phyloP scores from a whole-genome alignment of 352 stramenopile genomes.

The Globisporangium recalcitrans region DNA sequence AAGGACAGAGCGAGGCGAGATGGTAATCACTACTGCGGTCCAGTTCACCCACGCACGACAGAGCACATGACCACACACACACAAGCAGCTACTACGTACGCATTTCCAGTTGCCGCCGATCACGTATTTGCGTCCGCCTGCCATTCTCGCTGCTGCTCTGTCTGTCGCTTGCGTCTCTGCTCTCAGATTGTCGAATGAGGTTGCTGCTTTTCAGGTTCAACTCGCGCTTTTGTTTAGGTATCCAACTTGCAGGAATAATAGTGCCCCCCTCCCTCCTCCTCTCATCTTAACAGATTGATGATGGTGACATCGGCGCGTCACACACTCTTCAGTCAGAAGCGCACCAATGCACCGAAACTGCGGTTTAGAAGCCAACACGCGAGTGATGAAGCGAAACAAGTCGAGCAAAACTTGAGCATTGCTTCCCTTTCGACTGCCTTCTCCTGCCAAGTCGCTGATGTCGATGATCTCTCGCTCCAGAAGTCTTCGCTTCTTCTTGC shows the following conservation, averaged over 20 bases:
- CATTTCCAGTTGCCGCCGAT: conserved; percentile 95
- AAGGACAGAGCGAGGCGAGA: background rate
- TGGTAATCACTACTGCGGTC: too few species aligned
- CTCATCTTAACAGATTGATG: too few species aligned
- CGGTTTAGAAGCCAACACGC: too few species aligned
- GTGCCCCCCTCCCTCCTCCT: background rate
- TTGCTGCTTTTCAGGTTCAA: conserved; percentile 5
- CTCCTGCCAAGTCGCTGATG: conserved; percentile 30
- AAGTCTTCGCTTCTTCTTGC: conserved; percentile 1
- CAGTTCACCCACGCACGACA: too few species aligned
- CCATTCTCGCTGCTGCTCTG: conserved; percentile 4
- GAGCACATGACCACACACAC: too few species aligned
- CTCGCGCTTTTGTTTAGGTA: background rate
- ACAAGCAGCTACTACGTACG: conserved; percentile 28
- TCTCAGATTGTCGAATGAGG: background rate
- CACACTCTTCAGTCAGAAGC: background rate
- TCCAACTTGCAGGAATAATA: background rate
- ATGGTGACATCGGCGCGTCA: background rate
- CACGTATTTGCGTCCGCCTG: conserved; percentile 64
- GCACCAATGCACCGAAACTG: too few species aligned
- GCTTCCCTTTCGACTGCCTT: background rate
- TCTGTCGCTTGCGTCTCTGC: background rate
- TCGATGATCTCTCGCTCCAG: conserved; percentile 27
- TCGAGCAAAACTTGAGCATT: background rate
- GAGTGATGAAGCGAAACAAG: too few species aligned